A percentile compares a stretch with the other conserved stretches of the same genome.
phyloP scores from a whole-genome alignment of 106 monocot genomes.

The Posidonia australis region DNA sequence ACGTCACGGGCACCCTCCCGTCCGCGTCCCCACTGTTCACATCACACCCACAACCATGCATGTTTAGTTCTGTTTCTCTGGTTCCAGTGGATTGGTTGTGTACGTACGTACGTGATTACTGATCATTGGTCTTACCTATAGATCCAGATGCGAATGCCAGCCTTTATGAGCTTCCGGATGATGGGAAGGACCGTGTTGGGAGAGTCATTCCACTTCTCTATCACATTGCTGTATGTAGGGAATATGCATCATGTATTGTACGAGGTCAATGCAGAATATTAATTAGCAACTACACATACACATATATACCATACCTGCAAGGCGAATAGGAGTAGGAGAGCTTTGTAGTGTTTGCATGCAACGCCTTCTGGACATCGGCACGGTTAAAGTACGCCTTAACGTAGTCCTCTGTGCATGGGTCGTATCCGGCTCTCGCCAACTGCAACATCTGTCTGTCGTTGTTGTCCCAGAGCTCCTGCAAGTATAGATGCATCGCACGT shows the following conservation, averaged over 20 bases:
- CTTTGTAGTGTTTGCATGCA: slow-evolving; percentile 69
- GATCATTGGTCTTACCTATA: slow-evolving; percentile 44
- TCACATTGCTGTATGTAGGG: slow-evolving; percentile 45
- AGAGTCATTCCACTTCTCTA: slow-evolving; percentile 70
- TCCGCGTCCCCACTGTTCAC: slow-evolving; percentile 70
- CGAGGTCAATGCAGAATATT: no score
- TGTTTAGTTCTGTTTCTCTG: neutral
- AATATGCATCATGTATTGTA: no score
- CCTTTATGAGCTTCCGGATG: slow-evolving; percentile 57
- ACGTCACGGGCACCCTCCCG: slow-evolving; percentile 84
- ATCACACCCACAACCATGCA: neutral
- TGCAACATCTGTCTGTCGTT: neutral
- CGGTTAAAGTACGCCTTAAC: slow-evolving; percentile 67
- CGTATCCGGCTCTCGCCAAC: slow-evolving; percentile 52
- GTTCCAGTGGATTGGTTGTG: neutral
- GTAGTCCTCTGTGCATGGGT: slow-evolving; percentile 74
- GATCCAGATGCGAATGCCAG: slow-evolving; percentile 67
- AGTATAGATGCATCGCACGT: no score
- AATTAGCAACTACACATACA: no score
- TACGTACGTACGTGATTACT: no score
- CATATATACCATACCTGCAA: slow-evolving; percentile 47
- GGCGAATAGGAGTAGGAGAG: slow-evolving; percentile 55
- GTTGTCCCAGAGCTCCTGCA: slow-evolving; percentile 3
- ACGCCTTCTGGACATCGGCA: slow-evolving; percentile 61
- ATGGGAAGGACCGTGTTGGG: slow-evolving; percentile 57